These are phyloP conservation scores for Aspergillus campestris DNA, from an alignment of 495 filamentous ascomycete genomes.

Conservation along the genomic window DNA sequence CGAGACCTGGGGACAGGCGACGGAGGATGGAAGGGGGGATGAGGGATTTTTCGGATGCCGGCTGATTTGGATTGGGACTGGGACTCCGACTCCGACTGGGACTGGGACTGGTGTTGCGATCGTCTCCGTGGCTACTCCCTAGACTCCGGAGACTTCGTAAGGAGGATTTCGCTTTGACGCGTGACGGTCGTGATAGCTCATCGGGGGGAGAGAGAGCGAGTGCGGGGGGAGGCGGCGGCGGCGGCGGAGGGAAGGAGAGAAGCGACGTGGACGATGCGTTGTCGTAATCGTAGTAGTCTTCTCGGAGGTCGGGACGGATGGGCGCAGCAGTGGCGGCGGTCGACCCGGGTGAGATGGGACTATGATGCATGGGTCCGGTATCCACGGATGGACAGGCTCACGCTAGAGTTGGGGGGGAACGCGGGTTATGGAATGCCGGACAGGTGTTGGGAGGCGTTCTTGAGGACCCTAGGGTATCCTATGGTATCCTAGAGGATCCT, in stretches of 20 bases:
- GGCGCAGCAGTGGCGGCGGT: conserved; percentile 21
- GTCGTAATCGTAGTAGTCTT: conserved; percentile 15
- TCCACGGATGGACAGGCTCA: conserved; percentile 2
- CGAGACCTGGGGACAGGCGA: conserved; percentile 58
- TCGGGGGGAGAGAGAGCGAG: conserved; percentile 26
- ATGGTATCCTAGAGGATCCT: no score
- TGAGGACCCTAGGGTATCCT: no score
- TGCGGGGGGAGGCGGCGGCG: conserved; percentile 18
- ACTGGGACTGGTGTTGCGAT: conserved; percentile 6
- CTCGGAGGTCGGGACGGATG: conserved; percentile 2
- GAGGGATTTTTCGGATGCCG: conserved; percentile 20
- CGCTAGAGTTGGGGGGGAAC: no score
- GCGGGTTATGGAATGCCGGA: conserved; percentile 20
- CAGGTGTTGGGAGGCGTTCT: neutral
- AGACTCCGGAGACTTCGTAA: conserved; percentile 34
- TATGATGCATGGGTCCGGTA: conserved; percentile 26
- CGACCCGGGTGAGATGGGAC: conserved; percentile 31
- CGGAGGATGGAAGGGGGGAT: conserved; percentile 32
- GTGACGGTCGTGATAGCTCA: conserved; percentile 20
- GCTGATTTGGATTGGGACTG: conserved; percentile 9
- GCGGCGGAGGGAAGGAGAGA: conserved; percentile 13
- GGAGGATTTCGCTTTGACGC: conserved; percentile 37
- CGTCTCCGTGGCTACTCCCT: conserved; percentile 33
- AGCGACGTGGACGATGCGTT: conserved; percentile 23
- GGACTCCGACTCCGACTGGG: conserved; percentile 21